Base-by-base conservation (phyloP, 75 land plant species). In the Sequoiadendron giganteum region DNA sequence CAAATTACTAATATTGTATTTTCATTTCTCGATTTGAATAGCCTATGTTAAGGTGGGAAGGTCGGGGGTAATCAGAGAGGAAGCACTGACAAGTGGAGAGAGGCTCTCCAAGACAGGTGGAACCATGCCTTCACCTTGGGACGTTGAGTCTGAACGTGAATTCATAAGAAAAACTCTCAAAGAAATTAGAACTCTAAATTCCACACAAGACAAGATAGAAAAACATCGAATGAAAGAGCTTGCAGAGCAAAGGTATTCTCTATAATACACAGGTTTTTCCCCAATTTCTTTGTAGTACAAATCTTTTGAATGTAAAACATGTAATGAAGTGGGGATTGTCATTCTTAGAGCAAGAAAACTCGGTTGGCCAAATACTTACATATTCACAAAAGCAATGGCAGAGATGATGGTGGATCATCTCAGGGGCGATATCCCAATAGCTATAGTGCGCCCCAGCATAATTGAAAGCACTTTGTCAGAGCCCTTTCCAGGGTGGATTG, bases 401-500 rank as follows among this genome's bases (percentile, higher is more conserved):
- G 97, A 95, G 84, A 93, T 95, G 94, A 36, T 94, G 47, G 25
- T 95, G 16, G 90, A 87, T 45, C 28, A 90, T 11, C 76, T 61
- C 30, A 90, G 90, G 49, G 93, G 84, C 14, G 87, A 92, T 52
- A 25, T 94, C 1, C 94, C 97, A 13, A 70, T 90, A 16, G 95
- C 91, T 15, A 90, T 95, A 16, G 18, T 95, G 13, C 92, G 97
- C 21, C 97, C 97, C 10, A 94, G 93, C 86, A 92, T 96, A 16
- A 89, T 96, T 30, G 95, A 93, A 30, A 93, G 97, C 86, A 95
- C 97, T 18, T 92, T 89, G 85, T 85, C 87, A 21, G 95, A 96
- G 49, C 97, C 97, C 0, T 94, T 96, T 78, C 94, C 97, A 1
- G 97, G 97, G n/a, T 96, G 97, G 97, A 91, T 94, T 85, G 97